These are phyloP conservation scores for Penicillium flavigenum DNA, from an alignment of 495 filamentous ascomycete genomes.

Conservation along the genomic window DNA sequence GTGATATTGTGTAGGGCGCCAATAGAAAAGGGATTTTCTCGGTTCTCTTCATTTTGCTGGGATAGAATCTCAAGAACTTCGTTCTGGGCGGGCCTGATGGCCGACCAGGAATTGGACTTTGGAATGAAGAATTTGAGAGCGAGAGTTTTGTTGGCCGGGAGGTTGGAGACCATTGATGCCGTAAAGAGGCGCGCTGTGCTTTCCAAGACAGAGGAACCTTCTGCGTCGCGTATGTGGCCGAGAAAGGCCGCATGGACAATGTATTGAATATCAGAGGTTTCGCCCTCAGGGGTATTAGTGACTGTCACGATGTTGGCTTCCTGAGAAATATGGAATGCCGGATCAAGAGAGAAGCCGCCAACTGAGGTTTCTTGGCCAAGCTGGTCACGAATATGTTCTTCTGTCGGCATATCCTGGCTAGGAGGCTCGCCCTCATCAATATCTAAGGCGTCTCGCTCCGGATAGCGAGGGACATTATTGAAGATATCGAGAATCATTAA, in stretches of 20 bases:
- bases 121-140: conserved; percentile 19
- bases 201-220: conserved; percentile 11
- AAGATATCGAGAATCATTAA: conserved; percentile 10
- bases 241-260: conserved; percentile 19
- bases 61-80: conserved; percentile 10
- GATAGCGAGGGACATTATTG: background rate
- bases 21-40: conserved; percentile 9
- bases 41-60: conserved; percentile 1
- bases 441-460: conserved; percentile 11
- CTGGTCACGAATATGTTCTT: too few species aligned
- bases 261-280: conserved; percentile 19
- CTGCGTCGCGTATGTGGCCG: conserved; percentile 9
- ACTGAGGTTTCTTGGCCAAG: too few species aligned
- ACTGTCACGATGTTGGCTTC: conserved; percentile 13
- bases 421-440: conserved; percentile 16
- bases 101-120: conserved; percentile 16
- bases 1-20: conserved; percentile 17
- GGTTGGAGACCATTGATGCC: conserved; percentile 14
- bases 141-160: conserved; percentile 18
- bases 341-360: too few species aligned
- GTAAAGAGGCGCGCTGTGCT: conserved; percentile 21
- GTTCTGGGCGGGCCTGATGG: conserved; percentile 17
- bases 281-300: conserved; percentile 16
- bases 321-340: background rate
- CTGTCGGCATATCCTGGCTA: background rate